phyloP scores from a whole-genome alignment of 306 rosid genomes.

The Sicyos edulis region DNA sequence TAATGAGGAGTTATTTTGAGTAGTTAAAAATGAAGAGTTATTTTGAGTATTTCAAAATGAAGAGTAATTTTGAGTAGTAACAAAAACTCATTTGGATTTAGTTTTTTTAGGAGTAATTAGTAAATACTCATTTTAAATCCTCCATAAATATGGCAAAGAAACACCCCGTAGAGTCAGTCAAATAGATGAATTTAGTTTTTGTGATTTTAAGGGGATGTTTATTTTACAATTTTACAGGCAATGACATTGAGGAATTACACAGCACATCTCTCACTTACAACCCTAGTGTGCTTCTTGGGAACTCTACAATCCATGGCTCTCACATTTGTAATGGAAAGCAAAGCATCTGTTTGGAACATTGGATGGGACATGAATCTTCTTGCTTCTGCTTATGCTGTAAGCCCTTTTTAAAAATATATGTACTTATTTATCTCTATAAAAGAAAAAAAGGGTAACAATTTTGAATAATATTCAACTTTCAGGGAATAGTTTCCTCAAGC shows the following conservation, averaged over 20 bases:
- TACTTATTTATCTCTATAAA: neutral
- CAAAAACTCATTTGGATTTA: no score
- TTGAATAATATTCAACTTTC: slow-evolving; percentile 17
- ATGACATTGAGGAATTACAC: slow-evolving; percentile 61
- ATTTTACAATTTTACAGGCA: neutral
- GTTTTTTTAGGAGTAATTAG: no score
- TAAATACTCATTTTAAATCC: no score
- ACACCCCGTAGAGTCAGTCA: no score
- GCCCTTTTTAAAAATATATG: no score
- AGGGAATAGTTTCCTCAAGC: slow-evolving; percentile 81
- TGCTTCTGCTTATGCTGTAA: slow-evolving; percentile 87
- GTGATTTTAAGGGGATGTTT: neutral
- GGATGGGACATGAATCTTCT: slow-evolving; percentile 86
- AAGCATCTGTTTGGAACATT: slow-evolving; percentile 63
- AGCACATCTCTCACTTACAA: slow-evolving; percentile 76
- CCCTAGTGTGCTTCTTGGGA: slow-evolving; percentile 66
- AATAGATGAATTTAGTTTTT: neutral
- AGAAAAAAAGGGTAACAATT: neutral
- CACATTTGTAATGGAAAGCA: slow-evolving; percentile 60
- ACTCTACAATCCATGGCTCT: slow-evolving; percentile 71
- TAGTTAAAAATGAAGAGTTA: no score
- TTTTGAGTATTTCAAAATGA: no score
- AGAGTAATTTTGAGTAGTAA: no score
- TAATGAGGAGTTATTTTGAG: no score
- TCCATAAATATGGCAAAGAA: no score